Evolutionary conservation across 2,329 filamentous ascomycete genomes (phyloP), one percentile per base, ranked within the genome.

Genomic region (Torrubiella hemipterigena): DNA sequence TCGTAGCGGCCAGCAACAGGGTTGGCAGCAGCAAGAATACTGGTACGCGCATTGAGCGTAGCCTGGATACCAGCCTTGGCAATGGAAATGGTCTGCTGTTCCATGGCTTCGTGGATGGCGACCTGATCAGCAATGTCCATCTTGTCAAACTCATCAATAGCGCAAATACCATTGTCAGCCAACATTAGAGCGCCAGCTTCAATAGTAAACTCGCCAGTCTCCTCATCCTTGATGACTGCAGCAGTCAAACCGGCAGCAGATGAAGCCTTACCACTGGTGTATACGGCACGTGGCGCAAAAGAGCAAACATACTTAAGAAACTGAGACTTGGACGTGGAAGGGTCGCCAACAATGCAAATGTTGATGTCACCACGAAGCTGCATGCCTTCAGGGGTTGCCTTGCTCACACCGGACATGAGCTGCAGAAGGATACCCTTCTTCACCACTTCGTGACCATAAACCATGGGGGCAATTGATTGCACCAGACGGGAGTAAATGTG

Each of bases 31-130:
- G 91, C 91, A 12, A 98, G 77, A 47, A 98, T 96, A 28, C 81
- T 91, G 1, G 91, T 95, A 33, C 91, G 77, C 3, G 91, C 91
- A 50, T 98, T 98, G 27, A 98, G 72, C 0, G 91, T 98, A 4
- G 91, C 93, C 54, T 98, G 91, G 36, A 98, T 98, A 48, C 91
- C 91, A 5, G 91, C 91, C 61, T 98, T 98, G 37, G 91, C 89
- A 48, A 98, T 98, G 7, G 86, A 95, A 42, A 98, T 98, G 5
- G 91, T 98, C 59, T 98, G 91, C 64, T 98, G 91, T 72, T 98
- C 91, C 91, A 98, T 98, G 37, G 91, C 91, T 74, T 98, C 91
- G 70, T 98, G 91, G 49, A 98, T 98, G 42, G 91, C 91, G 33
- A 98, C 91, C 61, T 98, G 91, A 54, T 98, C 91, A 31, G 65